Evolutionary conservation across 1,284 basidiomycete genomes (phyloP).

Genomic region (Apiotrichum sp.): DNA sequence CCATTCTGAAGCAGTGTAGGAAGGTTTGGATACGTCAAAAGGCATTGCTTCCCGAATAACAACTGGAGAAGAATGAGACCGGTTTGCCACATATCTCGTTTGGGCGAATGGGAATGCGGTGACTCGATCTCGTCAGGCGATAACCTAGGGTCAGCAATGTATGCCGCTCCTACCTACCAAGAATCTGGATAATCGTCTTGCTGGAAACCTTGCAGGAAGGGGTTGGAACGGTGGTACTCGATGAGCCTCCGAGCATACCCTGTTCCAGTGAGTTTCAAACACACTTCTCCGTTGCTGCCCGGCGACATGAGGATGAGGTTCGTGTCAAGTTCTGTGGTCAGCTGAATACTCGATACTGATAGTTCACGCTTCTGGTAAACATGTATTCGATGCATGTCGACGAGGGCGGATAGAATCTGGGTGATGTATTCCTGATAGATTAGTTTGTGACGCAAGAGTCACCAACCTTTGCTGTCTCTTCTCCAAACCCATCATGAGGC

Average conservation of each 20-base stretch:
- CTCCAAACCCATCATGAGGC: slow-evolving; percentile 36
- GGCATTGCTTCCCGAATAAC: slow-evolving; percentile 34
- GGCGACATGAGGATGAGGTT: slow-evolving; percentile 34
- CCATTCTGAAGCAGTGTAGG: slow-evolving; percentile 35
- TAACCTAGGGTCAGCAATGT: slow-evolving; percentile 21
- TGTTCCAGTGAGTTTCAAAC: slow-evolving; percentile 40
- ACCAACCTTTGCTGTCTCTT: slow-evolving; percentile 36
- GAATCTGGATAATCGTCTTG: slow-evolving; percentile 34
- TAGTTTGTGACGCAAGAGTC: neutral
- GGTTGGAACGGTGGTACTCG: slow-evolving; percentile 46
- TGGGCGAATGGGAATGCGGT: slow-evolving; percentile 38
- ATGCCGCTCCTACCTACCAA: slow-evolving; percentile 25
- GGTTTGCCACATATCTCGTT: slow-evolving; percentile 45
- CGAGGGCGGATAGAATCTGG: slow-evolving; percentile 40
- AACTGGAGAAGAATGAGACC: slow-evolving; percentile 42
- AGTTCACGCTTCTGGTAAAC: slow-evolving; percentile 40
- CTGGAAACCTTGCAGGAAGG: slow-evolving; percentile 32
- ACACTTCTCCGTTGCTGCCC: slow-evolving; percentile 17
- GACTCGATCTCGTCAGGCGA: slow-evolving; percentile 45
- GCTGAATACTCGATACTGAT: neutral
- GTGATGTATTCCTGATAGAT: slow-evolving; percentile 33
- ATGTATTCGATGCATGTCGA: slow-evolving; percentile 33
- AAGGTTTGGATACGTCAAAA: slow-evolving; percentile 35
- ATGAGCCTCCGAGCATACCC: slow-evolving; percentile 39
- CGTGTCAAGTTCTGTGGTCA: slow-evolving; percentile 30